Evolutionary conservation across 139 green algal species (phyloP).

Genomic region (Ettlia oleoabundans): DNA sequence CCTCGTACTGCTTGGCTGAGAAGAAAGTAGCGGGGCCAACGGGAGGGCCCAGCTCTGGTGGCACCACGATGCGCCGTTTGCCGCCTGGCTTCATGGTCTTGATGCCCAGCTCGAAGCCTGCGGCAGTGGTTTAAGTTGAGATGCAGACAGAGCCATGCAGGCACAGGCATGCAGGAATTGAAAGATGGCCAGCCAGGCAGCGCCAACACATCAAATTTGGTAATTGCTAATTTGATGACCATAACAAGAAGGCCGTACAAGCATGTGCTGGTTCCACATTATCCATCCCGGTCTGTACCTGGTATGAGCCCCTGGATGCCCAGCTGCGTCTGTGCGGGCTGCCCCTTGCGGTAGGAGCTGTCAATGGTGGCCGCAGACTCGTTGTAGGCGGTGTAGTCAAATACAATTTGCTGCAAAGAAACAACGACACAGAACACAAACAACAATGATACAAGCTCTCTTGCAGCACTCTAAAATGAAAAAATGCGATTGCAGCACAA

Average conservation of each 20-base stretch:
- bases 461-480: too few relatives aligned
- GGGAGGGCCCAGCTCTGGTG: constrained; percentile 94
- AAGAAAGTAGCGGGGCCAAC: constrained; percentile 98
- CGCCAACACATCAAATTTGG: too few relatives aligned
- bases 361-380: constrained; percentile 82
- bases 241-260: too few relatives aligned
- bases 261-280: too few relatives aligned
- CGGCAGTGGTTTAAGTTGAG: not conserved
- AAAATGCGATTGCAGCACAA: too few relatives aligned
- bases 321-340: constrained; percentile 82
- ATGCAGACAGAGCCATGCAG: not conserved
- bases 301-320: constrained; percentile 96
- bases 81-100: constrained; percentile 88
- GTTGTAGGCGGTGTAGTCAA: constrained; percentile 99
- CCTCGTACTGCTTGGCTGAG: constrained; percentile 97
- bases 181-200: not conserved
- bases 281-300: too few relatives aligned
- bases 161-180: not conserved
- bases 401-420: constrained; percentile 64
- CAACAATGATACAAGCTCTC: too few relatives aligned
- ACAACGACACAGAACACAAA: too few relatives aligned
- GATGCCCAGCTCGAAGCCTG: constrained; percentile 96
- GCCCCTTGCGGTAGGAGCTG: constrained; percentile 84
- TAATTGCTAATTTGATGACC: too few relatives aligned
- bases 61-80: constrained; percentile 90